A percentile compares a stretch with the other conserved stretches of the same genome.
phyloP scores from a whole-genome alignment of 2,329 filamentous ascomycete genomes.

The Phyllosticta citriasiana region DNA sequence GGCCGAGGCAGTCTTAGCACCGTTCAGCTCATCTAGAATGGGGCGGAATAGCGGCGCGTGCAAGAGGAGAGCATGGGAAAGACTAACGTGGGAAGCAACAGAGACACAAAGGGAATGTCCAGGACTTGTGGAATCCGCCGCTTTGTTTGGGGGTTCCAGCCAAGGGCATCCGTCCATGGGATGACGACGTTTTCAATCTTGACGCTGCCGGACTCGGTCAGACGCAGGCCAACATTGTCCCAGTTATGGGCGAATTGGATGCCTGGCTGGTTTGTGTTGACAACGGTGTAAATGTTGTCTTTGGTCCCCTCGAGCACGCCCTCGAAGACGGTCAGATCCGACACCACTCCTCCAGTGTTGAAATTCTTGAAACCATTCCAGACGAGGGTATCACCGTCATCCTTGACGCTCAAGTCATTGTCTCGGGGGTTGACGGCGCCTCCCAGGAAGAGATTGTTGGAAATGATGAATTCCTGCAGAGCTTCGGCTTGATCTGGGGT shows the following conservation, averaged over 20 bases:
- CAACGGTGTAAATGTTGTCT: constrained; percentile 54
- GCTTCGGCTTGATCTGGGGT: constrained; percentile 50
- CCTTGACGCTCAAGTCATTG: constrained; percentile 47
- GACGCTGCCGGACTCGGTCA: constrained; percentile 55
- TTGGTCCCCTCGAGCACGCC: constrained; percentile 49
- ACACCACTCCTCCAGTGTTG: constrained; percentile 58
- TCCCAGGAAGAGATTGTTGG: constrained; percentile 57
- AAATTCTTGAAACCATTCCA: constrained; percentile 57
- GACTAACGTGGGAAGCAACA: constrained; percentile 47
- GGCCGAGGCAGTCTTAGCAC: background rate
- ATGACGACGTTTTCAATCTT: constrained; percentile 48
- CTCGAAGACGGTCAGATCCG: constrained; percentile 56
- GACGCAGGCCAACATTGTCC: constrained; percentile 53
- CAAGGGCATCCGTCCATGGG: constrained; percentile 52
- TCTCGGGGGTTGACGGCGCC: constrained; percentile 57
- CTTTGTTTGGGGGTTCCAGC: constrained; percentile 46
- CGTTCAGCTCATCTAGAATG: too few relatives aligned
- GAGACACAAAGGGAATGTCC: constrained; percentile 43
- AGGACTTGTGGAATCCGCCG: constrained; percentile 42
- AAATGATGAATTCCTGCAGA: constrained; percentile 46
- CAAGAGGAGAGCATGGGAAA: background rate
- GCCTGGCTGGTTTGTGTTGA: constrained; percentile 47
- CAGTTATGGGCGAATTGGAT: constrained; percentile 52
- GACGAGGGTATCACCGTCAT: constrained; percentile 44
- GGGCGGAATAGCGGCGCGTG: background rate